Percentiles rank a stretch among this genome's conserved stretches.
These are phyloP conservation scores for Melanogaster broomeanus DNA, from an alignment of 768 basidiomycete genomes.

Conservation along the genomic window DNA sequence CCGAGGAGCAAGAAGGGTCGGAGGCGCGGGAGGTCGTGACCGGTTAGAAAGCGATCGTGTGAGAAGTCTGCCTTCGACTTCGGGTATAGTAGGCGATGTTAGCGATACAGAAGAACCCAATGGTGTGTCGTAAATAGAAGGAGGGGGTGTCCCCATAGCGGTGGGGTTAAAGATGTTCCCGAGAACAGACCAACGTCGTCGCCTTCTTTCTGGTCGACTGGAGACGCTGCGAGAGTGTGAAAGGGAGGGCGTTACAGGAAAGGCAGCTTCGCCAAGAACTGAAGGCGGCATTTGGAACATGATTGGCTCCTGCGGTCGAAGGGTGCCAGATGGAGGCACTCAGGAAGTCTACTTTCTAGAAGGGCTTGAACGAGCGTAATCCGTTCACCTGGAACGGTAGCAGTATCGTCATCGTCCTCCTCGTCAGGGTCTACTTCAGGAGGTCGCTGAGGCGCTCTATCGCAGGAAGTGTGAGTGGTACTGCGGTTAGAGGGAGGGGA, in stretches of 20 bases:
- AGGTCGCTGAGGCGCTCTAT: constrained; percentile 36
- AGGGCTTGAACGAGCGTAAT: constrained; percentile 76
- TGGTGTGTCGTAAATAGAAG: constrained; percentile 21
- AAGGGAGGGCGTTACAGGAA: constrained; percentile 45
- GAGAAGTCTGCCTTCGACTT: constrained; percentile 19
- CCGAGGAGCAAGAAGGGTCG: constrained; percentile 18
- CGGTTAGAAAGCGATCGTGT: constrained; percentile 29
- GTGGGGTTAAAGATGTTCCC: constrained; percentile 43
- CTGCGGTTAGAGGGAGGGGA: constrained; percentile 38
- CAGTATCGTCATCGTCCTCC: constrained; percentile 55
- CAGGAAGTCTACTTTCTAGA: constrained; percentile 76
- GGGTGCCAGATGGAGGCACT: constrained; percentile 71
- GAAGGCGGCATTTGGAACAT: constrained; percentile 51
- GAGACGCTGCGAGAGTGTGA: constrained; percentile 31
- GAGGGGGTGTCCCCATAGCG: constrained; percentile 26
- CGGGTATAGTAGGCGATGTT: constrained; percentile 19
- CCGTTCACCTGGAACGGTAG: constrained; percentile 47
- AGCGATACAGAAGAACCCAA: constrained; percentile 18
- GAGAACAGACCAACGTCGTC: constrained; percentile 75
- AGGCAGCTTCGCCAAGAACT: constrained; percentile 43
- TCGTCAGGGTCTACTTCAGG: constrained; percentile 51
- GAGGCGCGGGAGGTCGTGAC: constrained; percentile 12
- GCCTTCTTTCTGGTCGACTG: constrained; percentile 42
- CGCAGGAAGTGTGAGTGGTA: constrained; percentile 16
- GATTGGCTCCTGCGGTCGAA: constrained; percentile 68